Conservation (phyloP, 257 asterid genomes). For the Penstemon barbatus region DNA sequence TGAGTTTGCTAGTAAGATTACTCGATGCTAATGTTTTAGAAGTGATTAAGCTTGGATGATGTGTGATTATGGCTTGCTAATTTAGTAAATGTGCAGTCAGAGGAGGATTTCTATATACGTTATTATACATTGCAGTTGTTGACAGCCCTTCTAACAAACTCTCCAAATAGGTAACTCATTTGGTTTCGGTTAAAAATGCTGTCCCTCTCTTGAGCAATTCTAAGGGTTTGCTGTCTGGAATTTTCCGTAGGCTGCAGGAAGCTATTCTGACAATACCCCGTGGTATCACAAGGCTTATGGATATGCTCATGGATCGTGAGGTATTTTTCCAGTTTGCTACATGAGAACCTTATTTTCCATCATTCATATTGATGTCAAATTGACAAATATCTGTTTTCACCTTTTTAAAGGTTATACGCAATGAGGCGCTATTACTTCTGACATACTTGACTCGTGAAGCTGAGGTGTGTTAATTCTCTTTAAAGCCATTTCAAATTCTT, state of each 20-base stretch:
- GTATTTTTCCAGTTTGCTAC: slow-evolving; percentile 43
- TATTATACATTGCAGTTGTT: slow-evolving; percentile 85
- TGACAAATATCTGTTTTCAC: slow-evolving; percentile 1
- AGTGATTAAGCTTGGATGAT: slow-evolving; percentile 23
- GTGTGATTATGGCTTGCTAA: slow-evolving; percentile 33
- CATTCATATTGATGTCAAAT: slow-evolving; percentile 11
- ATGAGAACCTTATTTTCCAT: slow-evolving; percentile 14
- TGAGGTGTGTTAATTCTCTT: slow-evolving; percentile 69
- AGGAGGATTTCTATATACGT: slow-evolving; percentile 93
- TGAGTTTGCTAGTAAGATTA: slow-evolving; percentile 82
- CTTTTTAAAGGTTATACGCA: slow-evolving; percentile 70
- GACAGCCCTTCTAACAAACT: slow-evolving; percentile 87
- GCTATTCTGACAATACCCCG: slow-evolving; percentile 89
- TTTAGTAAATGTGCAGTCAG: slow-evolving; percentile 55
- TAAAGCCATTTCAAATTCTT: slow-evolving; percentile 1
- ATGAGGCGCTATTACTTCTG: slow-evolving; percentile 84
- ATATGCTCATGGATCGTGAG: slow-evolving; percentile 99
- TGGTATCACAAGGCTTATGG: slow-evolving; percentile 93
- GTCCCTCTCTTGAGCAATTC: slow-evolving; percentile 2
- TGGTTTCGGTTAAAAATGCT: slow-evolving; percentile 17
- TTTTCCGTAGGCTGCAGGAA: slow-evolving; percentile 78
- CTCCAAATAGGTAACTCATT: slow-evolving; percentile 68
- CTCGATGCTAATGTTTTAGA: slow-evolving; percentile 18
- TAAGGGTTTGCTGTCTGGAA: slow-evolving; percentile 25
- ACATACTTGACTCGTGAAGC: slow-evolving; percentile 97